Evolutionary conservation across 75 land plant genomes (phyloP), one percentile per base, ranked within the genome.

Genomic region (Adiantum capillusveneris): DNA sequence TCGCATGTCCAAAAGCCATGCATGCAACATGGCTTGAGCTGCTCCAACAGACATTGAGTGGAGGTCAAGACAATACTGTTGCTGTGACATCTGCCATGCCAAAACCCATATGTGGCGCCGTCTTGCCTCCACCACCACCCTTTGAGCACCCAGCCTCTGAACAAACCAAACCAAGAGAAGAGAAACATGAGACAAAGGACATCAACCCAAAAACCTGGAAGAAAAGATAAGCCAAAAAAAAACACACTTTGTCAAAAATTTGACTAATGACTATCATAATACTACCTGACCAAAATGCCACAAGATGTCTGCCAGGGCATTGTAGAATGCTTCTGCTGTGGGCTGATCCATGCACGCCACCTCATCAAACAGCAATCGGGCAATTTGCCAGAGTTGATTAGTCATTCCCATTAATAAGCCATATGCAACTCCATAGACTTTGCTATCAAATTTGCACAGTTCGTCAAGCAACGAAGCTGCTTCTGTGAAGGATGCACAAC

Each of bases 11-110:
- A 94, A 79, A 54, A 94, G 70, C 98, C 98, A 94, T n/a, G 86
- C 75, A 65, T 86, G 85, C 29, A 94, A 79, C 96, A 89, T 89
- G 24, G 98, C 98, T 53, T 82, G 96, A 21, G 98, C 96, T 43
- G 98, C 96, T 7, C 98, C 98, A 24, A 89, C 83, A 14, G 98
- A 94, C 98, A 94, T 94, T 0, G 89, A 76, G 63, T 94, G 98
- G 65, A 94, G 72, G 69, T 94, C 98, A 55, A 94, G 68, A 65
- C 87, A 86, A 29, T 57, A 72, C 56, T 72, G 63, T 29, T 65
- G 75, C 34, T 66, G 71, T 27, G 87, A 89, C 1, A 79, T 71
- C 53, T 83, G 69, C 96, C 90, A 89, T 22, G 81, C 65, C 53
- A 82, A 83, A 63, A 82, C 87, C 98, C 98, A 94, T 0, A 94